These are phyloP conservation scores for Debaryomyces nepalensis DNA, from an alignment of 1,139 yeast species.

Conservation along the genomic window DNA sequence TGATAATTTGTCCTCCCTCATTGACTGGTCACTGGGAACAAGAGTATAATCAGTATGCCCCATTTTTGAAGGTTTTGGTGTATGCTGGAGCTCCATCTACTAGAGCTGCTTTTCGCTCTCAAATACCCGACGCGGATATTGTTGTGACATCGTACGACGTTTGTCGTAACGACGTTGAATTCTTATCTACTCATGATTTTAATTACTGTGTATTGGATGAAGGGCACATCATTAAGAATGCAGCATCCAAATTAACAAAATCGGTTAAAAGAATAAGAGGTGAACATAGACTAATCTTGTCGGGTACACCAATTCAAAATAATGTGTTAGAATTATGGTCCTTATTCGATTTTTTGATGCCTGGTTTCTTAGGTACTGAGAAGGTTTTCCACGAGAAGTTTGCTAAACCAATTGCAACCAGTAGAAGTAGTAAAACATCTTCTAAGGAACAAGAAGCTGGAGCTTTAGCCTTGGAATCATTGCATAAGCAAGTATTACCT, in stretches of 20 bases:
- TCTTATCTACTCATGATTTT: constrained; percentile 65
- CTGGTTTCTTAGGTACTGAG: constrained; percentile 96
- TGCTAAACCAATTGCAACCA: constrained; percentile 96
- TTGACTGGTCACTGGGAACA: constrained; percentile 99
- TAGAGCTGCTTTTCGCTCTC: constrained; percentile 59
- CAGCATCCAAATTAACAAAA: constrained; percentile 84
- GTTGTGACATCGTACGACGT: constrained; percentile 96
- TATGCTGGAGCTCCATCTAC: constrained; percentile 93
- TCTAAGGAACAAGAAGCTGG: constrained; percentile 97
- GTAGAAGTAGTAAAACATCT: constrained; percentile 87
- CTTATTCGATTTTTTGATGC: constrained; percentile 95
- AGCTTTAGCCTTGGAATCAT: constrained; percentile 90
- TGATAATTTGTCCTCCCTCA: constrained; percentile 95
- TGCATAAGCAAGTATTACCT: constrained; percentile 95
- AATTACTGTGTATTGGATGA: constrained; percentile 97
- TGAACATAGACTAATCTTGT: constrained; percentile 85
- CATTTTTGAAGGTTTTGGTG: constrained; percentile 78
- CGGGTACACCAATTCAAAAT: constrained; percentile 98
- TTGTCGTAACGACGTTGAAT: constrained; percentile 85
- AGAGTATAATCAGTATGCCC: constrained; percentile 88
- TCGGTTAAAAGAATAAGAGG: constrained; percentile 84
- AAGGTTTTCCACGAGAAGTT: constrained; percentile 92
- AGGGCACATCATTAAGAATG: constrained; percentile 95
- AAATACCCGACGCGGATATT: constrained; percentile 69
- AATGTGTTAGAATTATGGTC: constrained; percentile 98